Percentiles rank a stretch among this genome's conserved stretches.
Conservation (phyloP, 164 flowering plant species). For the Akebia trifoliata region DNA sequence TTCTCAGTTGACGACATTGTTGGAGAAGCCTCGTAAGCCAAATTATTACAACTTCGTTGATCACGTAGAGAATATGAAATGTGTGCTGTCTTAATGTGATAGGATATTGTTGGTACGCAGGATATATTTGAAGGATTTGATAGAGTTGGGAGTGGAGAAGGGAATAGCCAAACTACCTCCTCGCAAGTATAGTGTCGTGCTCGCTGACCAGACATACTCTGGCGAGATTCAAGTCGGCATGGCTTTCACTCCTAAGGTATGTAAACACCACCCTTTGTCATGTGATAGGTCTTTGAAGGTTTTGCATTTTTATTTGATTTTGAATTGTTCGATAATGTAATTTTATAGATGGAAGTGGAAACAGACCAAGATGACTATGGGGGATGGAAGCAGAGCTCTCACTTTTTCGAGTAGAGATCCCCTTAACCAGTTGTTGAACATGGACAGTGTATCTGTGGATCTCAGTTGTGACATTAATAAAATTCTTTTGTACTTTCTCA, state of each 20-base stretch:
- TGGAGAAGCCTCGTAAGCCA: conserved; percentile 48
- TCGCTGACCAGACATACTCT: conserved; percentile 8
- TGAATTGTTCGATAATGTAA: not conserved
- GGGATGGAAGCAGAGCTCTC: conserved; percentile 4
- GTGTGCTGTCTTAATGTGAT: no score
- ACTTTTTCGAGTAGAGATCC: no score
- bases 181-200: conserved; percentile 10
- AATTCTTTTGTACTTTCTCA: no score
- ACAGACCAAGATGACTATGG: not conserved
- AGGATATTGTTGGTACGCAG: no score
- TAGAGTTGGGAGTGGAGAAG: conserved; percentile 13
- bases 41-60: no score
- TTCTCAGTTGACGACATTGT: conserved; percentile 56
- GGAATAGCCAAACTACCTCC: conserved; percentile 10
- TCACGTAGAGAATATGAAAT: no score
- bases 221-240: conserved; percentile 22
- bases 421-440: no score
- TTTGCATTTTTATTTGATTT: no score
- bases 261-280: no score
- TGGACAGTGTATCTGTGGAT: no score
- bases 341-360: not conserved
- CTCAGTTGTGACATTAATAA: no score
- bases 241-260: conserved; percentile 8
- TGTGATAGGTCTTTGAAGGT: not conserved
- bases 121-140: conserved; percentile 18